phyloP scores from a whole-genome alignment of 148 eudicot genomes.

The Rheum nobile region DNA sequence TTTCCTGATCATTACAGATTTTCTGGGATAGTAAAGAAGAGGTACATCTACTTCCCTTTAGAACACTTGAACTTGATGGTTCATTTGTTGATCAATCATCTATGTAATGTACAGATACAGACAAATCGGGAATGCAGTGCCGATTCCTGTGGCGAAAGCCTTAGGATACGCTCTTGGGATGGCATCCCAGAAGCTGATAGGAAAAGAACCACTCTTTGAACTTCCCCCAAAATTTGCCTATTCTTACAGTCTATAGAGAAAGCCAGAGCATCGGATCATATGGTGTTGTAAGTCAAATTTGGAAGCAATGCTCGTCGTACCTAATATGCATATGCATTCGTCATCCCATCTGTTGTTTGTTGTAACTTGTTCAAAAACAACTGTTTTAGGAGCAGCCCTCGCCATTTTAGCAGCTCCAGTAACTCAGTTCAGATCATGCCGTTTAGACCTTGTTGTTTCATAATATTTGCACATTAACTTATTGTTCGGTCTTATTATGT shows the following conservation, averaged over 20 bases:
- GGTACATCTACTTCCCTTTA: conserved; percentile 23
- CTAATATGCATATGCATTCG: not conserved
- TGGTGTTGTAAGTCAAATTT: not conserved
- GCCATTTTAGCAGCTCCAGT: not conserved
- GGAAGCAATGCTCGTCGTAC: not conserved
- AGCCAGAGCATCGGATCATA: not conserved
- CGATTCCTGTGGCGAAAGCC: conserved; percentile 72
- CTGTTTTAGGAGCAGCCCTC: not conserved
- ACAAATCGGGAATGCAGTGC: conserved; percentile 91
- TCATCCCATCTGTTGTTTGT: not conserved
- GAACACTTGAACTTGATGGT: too few relatives aligned
- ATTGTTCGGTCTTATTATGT: too few relatives aligned
- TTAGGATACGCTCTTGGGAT: conserved; percentile 82
- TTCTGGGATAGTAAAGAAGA: conserved; percentile 66
- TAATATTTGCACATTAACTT: too few relatives aligned
- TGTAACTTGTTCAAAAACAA: not conserved
- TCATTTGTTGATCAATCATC: not conserved
- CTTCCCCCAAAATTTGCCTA: conserved; percentile 70
- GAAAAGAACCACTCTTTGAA: conserved; percentile 46
- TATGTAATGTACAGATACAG: conserved; percentile 43
- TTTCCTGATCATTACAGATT: conserved; percentile 83
- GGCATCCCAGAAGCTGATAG: conserved; percentile 48
- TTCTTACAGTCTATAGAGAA: conserved; percentile 19
- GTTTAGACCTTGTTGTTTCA: not conserved
- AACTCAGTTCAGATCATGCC: not conserved